Evolutionary conservation across 768 basidiomycete species (phyloP).

Genomic region (Russula sp.): DNA sequence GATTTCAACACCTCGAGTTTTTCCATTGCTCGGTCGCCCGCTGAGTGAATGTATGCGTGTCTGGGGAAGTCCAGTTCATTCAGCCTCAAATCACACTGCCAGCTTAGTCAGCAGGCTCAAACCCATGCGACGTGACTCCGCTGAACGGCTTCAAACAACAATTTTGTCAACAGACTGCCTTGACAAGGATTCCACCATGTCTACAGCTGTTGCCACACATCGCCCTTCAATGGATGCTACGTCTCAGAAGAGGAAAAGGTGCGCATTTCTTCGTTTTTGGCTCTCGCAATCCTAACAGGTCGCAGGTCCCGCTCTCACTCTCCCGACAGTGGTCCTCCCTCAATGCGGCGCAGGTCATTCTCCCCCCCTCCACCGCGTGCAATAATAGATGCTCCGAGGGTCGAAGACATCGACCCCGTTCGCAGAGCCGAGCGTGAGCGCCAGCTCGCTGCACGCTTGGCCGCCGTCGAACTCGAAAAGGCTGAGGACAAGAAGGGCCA

Average conservation of each 20-base stretch:
- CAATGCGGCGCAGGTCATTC: slow-evolving; percentile 36
- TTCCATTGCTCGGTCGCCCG: slow-evolving; percentile 34
- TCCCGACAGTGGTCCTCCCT: slow-evolving; percentile 32
- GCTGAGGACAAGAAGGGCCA: slow-evolving; percentile 33
- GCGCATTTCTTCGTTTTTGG: no score
- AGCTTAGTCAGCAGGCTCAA: slow-evolving; percentile 14
- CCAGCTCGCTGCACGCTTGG: slow-evolving; percentile 64
- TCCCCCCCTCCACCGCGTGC: slow-evolving; percentile 31
- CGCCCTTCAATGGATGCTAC: not conserved
- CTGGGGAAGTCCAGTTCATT: no score
- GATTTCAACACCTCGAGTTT: slow-evolving; percentile 45
- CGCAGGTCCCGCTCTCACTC: slow-evolving; percentile 31
- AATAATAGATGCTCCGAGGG: slow-evolving; percentile 37
- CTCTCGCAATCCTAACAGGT: not conserved
- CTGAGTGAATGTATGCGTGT: no score
- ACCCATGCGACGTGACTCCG: not conserved
- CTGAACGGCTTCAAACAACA: not conserved
- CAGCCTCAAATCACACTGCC: not conserved
- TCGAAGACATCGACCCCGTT: slow-evolving; percentile 69
- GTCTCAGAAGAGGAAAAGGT: slow-evolving; percentile 21
- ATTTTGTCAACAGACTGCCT: slow-evolving; percentile 1
- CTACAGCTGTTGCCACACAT: slow-evolving; percentile 6
- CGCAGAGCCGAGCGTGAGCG: slow-evolving; percentile 72
- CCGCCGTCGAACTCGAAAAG: slow-evolving; percentile 61
- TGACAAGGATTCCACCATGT: slow-evolving; percentile 4